Base-by-base conservation (phyloP, 306 rosid species). In the Parietaria judaica region DNA sequence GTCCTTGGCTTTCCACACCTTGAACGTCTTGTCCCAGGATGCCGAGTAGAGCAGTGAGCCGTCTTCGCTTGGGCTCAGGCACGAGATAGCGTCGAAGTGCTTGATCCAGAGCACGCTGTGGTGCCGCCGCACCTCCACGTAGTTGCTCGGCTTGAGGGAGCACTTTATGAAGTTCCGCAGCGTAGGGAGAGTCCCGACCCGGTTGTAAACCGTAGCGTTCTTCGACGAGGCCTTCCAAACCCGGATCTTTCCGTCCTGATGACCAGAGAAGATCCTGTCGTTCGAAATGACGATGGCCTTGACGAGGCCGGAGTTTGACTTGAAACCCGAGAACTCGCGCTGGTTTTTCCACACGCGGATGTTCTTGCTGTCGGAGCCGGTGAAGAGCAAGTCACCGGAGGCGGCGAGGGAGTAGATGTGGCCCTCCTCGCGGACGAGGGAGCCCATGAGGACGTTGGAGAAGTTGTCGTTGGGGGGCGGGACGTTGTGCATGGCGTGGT, bases 291-390 rank as follows among this genome's bases (percentile, higher is more conserved):
- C 84, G 3, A 92, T 92, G 1, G 96, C 81, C 72, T 92, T 92
- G 0, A 88, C 96, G 56, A 92, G 68, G 3, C 99, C 97, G 7
- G 86, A 82, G 17, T 86, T 79, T 17, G 94, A 82, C 47, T 84
- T 92, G 65, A 92, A 92, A 0, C 81, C 83, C 0, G 95, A 65
- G 6, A 65, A 86, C 39, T 92, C 96, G 51, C 70, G 74, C 15
- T 88, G 96, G 53, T 82, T 79, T 64, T 86, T 92, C 99, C 99
- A 92, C 0, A 92, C 96, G n/a, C 99, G 72, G 13, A 88, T 86
- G 79, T 92, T 92, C 60, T 88, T 92, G 73, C 90, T 82, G 6
- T 92, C 99, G 1, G 99, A 88, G 3, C 99, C 96, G 0, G 97
- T 92, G 68, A 84, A 92, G 11, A 92, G 13, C 11, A 86, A 67